phyloP scores from a whole-genome alignment of 2,329 filamentous ascomycete species.

The Amauroascus niger region DNA sequence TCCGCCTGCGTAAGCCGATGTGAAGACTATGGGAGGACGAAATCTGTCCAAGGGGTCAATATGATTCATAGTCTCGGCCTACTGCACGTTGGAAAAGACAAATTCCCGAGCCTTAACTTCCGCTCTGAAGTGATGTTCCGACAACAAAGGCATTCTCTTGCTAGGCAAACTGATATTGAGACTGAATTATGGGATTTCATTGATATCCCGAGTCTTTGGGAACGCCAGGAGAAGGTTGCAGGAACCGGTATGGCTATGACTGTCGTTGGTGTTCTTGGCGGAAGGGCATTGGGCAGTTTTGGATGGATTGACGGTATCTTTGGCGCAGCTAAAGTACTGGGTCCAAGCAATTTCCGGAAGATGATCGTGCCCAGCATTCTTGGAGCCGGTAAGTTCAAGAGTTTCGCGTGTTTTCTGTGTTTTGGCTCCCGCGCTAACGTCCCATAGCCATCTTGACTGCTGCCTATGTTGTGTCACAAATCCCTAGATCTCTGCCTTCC shows the following conservation, averaged over 20 bases:
- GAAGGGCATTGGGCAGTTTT: slow-evolving; percentile 68
- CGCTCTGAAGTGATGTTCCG: slow-evolving; percentile 90
- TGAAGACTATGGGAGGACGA: slow-evolving; percentile 73
- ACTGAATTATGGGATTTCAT: slow-evolving; percentile 91
- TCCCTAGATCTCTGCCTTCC: slow-evolving; percentile 78
- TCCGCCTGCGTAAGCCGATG: slow-evolving; percentile 66
- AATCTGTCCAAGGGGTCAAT: slow-evolving; percentile 71
- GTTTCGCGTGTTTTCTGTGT: neutral
- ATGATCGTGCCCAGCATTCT: slow-evolving; percentile 73
- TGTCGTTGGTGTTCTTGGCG: slow-evolving; percentile 73
- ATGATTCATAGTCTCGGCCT: slow-evolving; percentile 82
- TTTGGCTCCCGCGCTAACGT: slow-evolving; percentile 26
- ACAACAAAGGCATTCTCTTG: slow-evolving; percentile 67
- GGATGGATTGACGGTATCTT: slow-evolving; percentile 84
- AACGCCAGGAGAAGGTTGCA: slow-evolving; percentile 87
- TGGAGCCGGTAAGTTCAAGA: slow-evolving; percentile 57
- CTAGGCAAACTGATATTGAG: slow-evolving; percentile 74
- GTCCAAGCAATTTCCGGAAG: slow-evolving; percentile 68
- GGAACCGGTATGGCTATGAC: slow-evolving; percentile 93
- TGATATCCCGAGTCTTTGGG: slow-evolving; percentile 70
- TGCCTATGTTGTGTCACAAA: slow-evolving; percentile 73
- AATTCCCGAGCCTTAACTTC: slow-evolving; percentile 79
- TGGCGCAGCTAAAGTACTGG: slow-evolving; percentile 68
- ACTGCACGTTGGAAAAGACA: slow-evolving; percentile 69
- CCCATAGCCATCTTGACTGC: slow-evolving; percentile 58